Base-by-base conservation (phyloP, 1,139 yeast genomes). In the Candida sp. region DNA sequence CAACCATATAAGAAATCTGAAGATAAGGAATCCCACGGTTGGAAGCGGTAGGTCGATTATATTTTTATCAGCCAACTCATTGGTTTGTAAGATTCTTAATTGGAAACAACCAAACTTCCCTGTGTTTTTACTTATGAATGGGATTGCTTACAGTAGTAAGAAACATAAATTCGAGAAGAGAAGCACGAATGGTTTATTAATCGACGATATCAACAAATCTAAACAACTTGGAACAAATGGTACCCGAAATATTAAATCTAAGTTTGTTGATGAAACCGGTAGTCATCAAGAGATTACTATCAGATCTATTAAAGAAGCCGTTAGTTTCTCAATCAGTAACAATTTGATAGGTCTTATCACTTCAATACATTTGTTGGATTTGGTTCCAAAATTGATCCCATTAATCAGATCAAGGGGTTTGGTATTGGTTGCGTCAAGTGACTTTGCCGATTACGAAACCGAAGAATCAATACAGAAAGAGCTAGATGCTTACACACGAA, bases 91-190 rank as follows among this genome's bases (percentile, higher is more conserved):
- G 19, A 87, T 89, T 40, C 71, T 93, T 53, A 93, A 93, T 63
- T 93, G 99, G 99, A 93, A 93, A 64, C 99, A 93, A 65, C 99
- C 99, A 4, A 93, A 91, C 63, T 93, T 87, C 66, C 97, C 99
- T 0, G 98, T 93, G 1, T 84, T 93, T 53, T 86, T 87, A 64
- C 80, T 84, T 42, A 81, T 91, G 79, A 84, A 81, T 55, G 88
- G 89, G 9, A 70, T 84, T 33, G 70, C 70, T 30, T 79, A 63
- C 58, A 66, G 70, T 49, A 51, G 50, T 45, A 38, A 51, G 2
- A 48, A 55, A 34, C 49, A 53, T 32, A 55, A 36, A 7, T 73
- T 73, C 47, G 77, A 72, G 50, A 63, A 69, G 4, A 57, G 75
- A 45, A 66, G 76, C 2, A 67, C 77, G 3, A 73, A 73, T 51